Base-by-base conservation (phyloP, 2,329 filamentous ascomycete species). In the Ceratocystis albifundus region DNA sequence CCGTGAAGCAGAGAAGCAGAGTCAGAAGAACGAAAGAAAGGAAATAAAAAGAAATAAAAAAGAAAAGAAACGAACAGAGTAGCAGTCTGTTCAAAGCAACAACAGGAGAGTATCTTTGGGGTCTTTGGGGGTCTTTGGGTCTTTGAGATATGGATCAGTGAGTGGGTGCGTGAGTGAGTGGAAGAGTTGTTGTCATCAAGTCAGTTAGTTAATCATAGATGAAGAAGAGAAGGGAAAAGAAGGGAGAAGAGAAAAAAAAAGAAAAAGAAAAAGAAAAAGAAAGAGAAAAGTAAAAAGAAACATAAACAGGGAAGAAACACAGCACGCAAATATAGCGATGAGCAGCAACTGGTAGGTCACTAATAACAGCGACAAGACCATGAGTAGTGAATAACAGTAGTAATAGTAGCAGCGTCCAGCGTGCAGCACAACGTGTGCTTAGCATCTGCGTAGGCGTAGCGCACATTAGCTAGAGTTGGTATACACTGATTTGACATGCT, bases 261-360 rank as follows among this genome's bases (percentile, higher is more conserved):
- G 30, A 41, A 65, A 55, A 8, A n/a, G 25, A 55, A 28, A 50
- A 65, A 62, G 50, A n/a, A n/a, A 28, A 41, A 20, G n/a, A 20
- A n/a, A 44, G 7, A 57, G 30, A 41, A 65, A 55, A 8, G 12
- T 20, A 55, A 28, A 50, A 65, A 62, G 50, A n/a, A n/a, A n/a
- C n/a, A 64, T 25, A 63, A 45, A 53, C 36, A 46, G 32, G 59
- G 53, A 45, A 48, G 59, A 57, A 44, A 53, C 53, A 41, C 25
- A 44, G 64, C 53, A 41, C 25, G 1, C 12, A 41, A 41, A 12
- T 41, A 41, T 12, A 12, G 36, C 36, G 36, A 41, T 15, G 36
- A 41, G 36, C 12, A 41, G 12, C 36, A n/a, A n/a, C n/a, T n/a
- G n/a, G n/a, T 41, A 41, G 36, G 36, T 41, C 10, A 41, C 36